Evolutionary conservation across 306 rosid species (phyloP).

Genomic region (Dalbergia cochinchinensis): DNA sequence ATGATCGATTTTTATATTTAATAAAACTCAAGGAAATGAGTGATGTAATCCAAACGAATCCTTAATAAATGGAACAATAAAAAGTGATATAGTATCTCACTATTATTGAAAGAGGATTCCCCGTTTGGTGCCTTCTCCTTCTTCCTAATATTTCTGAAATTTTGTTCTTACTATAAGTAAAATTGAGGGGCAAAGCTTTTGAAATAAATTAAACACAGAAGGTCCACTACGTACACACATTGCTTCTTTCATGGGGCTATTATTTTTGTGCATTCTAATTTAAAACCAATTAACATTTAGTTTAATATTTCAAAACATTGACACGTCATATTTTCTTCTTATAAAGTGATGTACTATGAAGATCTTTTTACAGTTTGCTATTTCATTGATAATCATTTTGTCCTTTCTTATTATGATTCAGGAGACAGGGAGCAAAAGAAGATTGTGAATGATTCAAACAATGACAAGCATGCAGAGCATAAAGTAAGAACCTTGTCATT

Average conservation of each 20-base stretch:
- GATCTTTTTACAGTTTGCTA: neutral
- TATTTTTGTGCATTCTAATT: neutral
- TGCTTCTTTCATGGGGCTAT: conserved; percentile 3
- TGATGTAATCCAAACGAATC: neutral
- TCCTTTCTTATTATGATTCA: conserved; percentile 48
- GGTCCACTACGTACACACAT: neutral
- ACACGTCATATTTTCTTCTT: neutral
- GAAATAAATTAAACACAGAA: neutral
- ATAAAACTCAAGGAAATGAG: conserved; percentile 1
- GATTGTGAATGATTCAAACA: conserved; percentile 39
- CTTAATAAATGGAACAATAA: neutral
- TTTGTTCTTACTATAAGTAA: neutral
- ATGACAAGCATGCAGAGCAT: conserved; percentile 44
- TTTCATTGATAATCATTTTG: conserved; percentile 26
- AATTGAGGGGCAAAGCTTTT: neutral
- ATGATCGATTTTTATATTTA: too few relatives aligned
- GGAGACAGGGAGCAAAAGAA: conserved; percentile 52
- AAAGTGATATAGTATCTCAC: conserved; percentile 2
- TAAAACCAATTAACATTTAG: neutral
- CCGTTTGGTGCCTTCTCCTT: neutral
- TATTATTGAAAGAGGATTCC: neutral
- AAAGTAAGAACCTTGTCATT: conserved; percentile 54
- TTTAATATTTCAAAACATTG: neutral
- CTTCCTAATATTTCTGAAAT: neutral
- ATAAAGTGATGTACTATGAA: conserved; percentile 14